Percentiles rank a stretch among this genome's conserved stretches.
phyloP scores from a whole-genome alignment of 441 rosid genomes.

The Jatropha podagrica region DNA sequence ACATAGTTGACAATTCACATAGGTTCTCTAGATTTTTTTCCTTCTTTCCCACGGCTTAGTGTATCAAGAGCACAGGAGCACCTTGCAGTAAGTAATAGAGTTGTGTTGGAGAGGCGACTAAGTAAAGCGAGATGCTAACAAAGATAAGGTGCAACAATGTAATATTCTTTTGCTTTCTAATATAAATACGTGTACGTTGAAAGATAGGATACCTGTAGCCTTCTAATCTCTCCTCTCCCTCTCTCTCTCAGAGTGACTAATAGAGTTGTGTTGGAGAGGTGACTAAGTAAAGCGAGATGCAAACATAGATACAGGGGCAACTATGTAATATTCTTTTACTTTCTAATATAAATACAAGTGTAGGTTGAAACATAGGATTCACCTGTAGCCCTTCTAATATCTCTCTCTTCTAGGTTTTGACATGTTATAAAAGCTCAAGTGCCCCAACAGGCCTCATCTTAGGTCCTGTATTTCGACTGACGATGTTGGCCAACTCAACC shows the following conservation, averaged over 20 bases:
- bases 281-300: background rate
- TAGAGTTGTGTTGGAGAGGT: background rate
- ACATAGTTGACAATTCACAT: background rate
- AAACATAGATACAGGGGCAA: background rate
- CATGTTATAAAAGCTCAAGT: background rate
- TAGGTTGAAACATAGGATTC: background rate
- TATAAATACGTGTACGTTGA: background rate
- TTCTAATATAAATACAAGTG: background rate
- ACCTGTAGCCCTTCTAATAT: no score
- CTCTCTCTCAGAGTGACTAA: no score
- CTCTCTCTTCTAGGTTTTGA: no score
- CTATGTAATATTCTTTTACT: background rate
- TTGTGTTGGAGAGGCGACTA: no score
- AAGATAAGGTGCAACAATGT: no score
- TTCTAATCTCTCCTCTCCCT: no score
- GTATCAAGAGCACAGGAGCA: background rate
- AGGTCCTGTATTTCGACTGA: no score
- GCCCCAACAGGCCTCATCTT: background rate
- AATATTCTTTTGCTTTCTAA: background rate
- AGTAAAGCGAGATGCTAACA: no score
- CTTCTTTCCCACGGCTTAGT: background rate
- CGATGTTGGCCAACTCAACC: background rate
- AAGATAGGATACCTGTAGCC: background rate
- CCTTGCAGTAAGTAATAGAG: background rate
- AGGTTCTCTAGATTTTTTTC: background rate